phyloP scores from a whole-genome alignment of 192 early-diverging fungal species.

The Backusella circina region DNA sequence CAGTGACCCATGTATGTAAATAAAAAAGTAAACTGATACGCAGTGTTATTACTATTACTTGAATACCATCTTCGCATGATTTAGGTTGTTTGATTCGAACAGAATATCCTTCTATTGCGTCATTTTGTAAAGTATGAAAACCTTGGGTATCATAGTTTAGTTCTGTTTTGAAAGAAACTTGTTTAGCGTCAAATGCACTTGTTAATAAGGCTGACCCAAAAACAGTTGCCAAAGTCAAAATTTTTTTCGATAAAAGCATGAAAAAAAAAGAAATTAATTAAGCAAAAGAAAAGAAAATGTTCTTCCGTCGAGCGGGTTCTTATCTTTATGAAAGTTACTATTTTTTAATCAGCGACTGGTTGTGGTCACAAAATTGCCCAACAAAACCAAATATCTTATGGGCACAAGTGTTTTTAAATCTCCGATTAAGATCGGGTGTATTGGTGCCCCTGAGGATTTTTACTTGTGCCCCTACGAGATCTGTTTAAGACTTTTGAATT shows the following conservation, averaged over 20 bases:
- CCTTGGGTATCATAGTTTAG: background rate
- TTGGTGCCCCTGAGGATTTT: too few species aligned
- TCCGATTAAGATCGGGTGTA: too few species aligned
- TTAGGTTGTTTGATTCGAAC: conserved; percentile 27
- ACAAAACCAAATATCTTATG: too few species aligned
- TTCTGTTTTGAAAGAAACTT: background rate
- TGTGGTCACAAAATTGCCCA: too few species aligned
- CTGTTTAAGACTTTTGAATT: too few species aligned
- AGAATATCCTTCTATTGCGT: conserved; percentile 24
- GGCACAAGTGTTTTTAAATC: too few species aligned
- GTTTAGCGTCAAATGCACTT: background rate
- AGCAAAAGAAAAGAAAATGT: background rate
- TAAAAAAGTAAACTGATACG: background rate
- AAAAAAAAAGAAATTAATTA: background rate
- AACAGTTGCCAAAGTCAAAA: background rate
- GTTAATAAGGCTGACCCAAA: background rate
- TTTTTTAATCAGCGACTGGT: background rate
- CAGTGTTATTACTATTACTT: conserved; percentile 11
- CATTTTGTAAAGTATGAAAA: conserved; percentile 3
- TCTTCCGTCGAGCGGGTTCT: background rate
- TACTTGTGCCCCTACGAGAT: too few species aligned
- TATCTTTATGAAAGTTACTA: background rate
- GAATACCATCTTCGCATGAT: conserved; percentile 30
- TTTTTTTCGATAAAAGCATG: background rate
- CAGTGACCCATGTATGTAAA: background rate